phyloP scores from a whole-genome alignment of 805 yeast species.

The Hyphopichia homilentoma region DNA sequence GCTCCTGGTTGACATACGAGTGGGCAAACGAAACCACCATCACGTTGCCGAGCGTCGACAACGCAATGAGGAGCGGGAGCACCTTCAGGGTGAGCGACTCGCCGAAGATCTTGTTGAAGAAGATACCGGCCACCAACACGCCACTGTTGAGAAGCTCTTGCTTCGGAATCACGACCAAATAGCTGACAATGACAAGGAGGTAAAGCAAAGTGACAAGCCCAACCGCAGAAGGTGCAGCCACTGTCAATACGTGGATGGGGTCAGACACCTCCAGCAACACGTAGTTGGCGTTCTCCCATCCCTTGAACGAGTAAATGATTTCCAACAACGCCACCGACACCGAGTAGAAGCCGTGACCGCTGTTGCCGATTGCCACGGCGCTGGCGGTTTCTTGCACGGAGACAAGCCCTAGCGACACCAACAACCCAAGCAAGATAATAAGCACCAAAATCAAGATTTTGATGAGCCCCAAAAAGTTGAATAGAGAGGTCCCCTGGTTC shows the following conservation, averaged over 20 bases:
- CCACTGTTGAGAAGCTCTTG: conserved; percentile 51
- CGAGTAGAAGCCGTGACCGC: conserved; percentile 38
- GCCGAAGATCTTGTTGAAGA: conserved; percentile 56
- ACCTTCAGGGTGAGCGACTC: conserved; percentile 45
- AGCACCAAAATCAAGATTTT: conserved; percentile 49
- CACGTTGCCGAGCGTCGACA: conserved; percentile 63
- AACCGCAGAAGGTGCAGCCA: conserved; percentile 61
- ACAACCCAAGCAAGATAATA: conserved; percentile 46
- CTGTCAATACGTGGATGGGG: conserved; percentile 53
- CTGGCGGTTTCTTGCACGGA: conserved; percentile 12
- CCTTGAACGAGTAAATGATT: conserved; percentile 61
- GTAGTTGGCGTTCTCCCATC: conserved; percentile 69
- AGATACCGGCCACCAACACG: conserved; percentile 60
- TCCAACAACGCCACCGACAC: conserved; percentile 55
- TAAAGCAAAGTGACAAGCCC: conserved; percentile 49
- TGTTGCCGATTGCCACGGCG: neutral
- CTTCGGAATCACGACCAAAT: conserved; percentile 50
- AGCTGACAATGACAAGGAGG: conserved; percentile 54
- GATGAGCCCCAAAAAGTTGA: conserved; percentile 52
- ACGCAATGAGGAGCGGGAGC: conserved; percentile 54
- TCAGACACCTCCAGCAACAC: conserved; percentile 56
- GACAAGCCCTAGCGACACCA: conserved; percentile 33
- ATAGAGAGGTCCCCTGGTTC: conserved; percentile 46
- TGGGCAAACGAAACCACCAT: conserved; percentile 63
- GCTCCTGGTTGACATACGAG: conserved; percentile 54